Evolutionary conservation across 169 alveolate genomes (phyloP).

Genomic region (Toxoplasma gondii): DNA sequence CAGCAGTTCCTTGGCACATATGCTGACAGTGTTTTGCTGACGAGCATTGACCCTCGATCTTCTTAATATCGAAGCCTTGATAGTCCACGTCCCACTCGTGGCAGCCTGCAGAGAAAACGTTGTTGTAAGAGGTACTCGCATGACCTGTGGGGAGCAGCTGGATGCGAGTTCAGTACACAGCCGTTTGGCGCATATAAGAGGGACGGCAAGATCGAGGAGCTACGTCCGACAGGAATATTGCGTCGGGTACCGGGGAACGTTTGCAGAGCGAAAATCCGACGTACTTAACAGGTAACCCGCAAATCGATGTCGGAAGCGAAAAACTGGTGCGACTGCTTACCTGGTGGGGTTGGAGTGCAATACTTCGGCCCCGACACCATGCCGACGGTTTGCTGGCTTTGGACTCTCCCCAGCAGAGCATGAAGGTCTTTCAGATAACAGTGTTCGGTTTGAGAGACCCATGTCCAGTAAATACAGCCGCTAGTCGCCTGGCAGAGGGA

Average conservation of each 20-base stretch:
- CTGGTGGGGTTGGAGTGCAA: not conserved
- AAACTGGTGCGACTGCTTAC: not conserved
- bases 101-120: not conserved
- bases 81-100: constrained; percentile 27
- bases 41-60: not conserved
- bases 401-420: not conserved
- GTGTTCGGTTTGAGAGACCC: not conserved
- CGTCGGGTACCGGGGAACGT: too few species aligned
- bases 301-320: not conserved
- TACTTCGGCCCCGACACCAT: constrained; percentile 23
- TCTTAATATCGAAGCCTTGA: not conserved
- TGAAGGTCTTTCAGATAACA: not conserved
- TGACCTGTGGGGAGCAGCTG: not conserved
- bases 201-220: not conserved
- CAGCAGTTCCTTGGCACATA: constrained; percentile 17
- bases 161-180: not conserved
- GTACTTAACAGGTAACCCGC: too few species aligned
- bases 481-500: not conserved
- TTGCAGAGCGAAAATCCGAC: too few species aligned
- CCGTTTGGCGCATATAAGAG: not conserved
- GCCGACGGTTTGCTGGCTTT: constrained; percentile 2
- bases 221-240: too few species aligned
- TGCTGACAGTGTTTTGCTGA: constrained; percentile 3
- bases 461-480: constrained; percentile 16
- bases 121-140: not conserved